Evolutionary conservation across 129 eudicot species (phyloP), one percentile per base, ranked within the genome.

Genomic region (Arctium minus): DNA sequence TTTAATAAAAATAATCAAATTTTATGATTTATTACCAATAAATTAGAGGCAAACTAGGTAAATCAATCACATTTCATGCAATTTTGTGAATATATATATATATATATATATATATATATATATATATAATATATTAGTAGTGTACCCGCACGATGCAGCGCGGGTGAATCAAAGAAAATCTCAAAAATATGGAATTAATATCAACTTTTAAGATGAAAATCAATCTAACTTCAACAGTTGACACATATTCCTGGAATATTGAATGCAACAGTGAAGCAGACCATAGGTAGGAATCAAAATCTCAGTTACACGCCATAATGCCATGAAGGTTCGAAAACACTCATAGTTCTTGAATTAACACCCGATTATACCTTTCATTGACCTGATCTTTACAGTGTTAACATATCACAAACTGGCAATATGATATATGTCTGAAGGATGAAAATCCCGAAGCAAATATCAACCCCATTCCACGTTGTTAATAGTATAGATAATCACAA

Each of bases 381-480:
- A 96, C 99, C 99, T 93, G 50, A 96, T 93, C 83, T 93, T 96
- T 70, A 96, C 92, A 30, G 98, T 90, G 80, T 93, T 96, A 86
- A 98, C 99, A 96, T 96, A 68, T 98, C 99, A 81, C 99, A 22
- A 96, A 90, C 96, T 96, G 70, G 99, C 99, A 89, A 96, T 93
- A 44, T 97, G 95, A 85, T 93, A 88, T 85, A 93, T 93, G 82
- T 96, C 99, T 29, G 99, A 93, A 62, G 98, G 99, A 89, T 96
- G 99, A 73, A 96, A 96, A 87, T 96, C 99, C 99, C 93, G 88
- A 35, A 79, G 81, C 17, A 75, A 77, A 56, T 44, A 35, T 44
- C 35, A 88, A 33, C 18, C 73, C 38, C 70, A 68, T 70, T 38
- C 64, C 50, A 46, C 42, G 5, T 71, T 53, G 29, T 53, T 67